Percentiles rank a stretch among this genome's conserved stretches.
Conservation (phyloP, 2,329 filamentous ascomycete genomes). For the Ceratocystis harringtonii region DNA sequence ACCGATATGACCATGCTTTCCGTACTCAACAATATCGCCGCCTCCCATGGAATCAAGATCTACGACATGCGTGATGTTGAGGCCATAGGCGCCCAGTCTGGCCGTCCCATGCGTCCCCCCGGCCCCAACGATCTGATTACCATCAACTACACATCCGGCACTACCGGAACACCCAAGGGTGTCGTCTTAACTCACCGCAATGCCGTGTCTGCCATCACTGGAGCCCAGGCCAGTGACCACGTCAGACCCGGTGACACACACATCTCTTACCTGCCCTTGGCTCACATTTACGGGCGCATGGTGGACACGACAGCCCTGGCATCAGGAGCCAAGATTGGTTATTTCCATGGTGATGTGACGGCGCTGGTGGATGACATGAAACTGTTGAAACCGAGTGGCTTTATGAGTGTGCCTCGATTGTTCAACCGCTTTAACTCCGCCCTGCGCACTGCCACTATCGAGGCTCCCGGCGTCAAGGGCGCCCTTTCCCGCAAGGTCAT, state of each 20-base stretch:
- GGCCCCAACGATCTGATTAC: constrained; percentile 64
- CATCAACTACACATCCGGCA: constrained; percentile 82
- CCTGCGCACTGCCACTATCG: constrained; percentile 63
- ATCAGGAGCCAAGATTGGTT: constrained; percentile 63
- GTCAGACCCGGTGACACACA: constrained; percentile 43
- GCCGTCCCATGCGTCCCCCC: constrained; percentile 56
- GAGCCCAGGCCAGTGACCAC: constrained; percentile 40
- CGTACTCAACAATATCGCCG: constrained; percentile 60
- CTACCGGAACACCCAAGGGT: constrained; percentile 69
- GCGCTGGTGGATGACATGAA: constrained; percentile 86
- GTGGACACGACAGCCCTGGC: constrained; percentile 62
- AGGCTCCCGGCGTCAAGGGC: constrained; percentile 67
- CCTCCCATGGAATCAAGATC: constrained; percentile 59
- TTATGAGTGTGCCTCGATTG: constrained; percentile 79
- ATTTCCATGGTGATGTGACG: constrained; percentile 82
- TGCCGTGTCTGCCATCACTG: constrained; percentile 57
- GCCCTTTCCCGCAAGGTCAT: constrained; percentile 68
- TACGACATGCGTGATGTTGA: constrained; percentile 72
- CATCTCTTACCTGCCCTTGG: constrained; percentile 80
- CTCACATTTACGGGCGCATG: constrained; percentile 85
- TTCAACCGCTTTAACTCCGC: constrained; percentile 81
- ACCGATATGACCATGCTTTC: constrained; percentile 64
- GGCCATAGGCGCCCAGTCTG: constrained; percentile 55
- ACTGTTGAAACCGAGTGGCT: constrained; percentile 62
- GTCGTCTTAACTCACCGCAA: constrained; percentile 70